phyloP scores from a whole-genome alignment of 257 asterid genomes.

The Solanum tarapatanum region DNA sequence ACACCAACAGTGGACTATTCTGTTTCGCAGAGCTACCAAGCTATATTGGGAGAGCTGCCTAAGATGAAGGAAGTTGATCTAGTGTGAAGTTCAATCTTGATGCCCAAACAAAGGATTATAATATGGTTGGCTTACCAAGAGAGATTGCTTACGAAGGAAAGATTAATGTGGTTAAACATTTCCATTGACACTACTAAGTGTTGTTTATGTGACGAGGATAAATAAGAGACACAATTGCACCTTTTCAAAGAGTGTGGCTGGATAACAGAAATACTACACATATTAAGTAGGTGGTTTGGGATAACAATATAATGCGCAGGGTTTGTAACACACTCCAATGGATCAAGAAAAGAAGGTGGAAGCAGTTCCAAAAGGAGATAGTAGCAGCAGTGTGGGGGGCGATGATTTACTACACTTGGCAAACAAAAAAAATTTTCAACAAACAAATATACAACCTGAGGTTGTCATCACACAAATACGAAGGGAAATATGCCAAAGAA shows the following conservation, averaged over 20 bases:
- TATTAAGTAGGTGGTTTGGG: not conserved
- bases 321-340: not conserved
- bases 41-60: too few relatives aligned
- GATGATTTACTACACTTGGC: not conserved
- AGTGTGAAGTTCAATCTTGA: too few relatives aligned
- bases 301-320: too few relatives aligned
- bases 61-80: too few relatives aligned
- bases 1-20: too few relatives aligned
- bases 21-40: too few relatives aligned
- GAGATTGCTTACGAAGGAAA: too few relatives aligned
- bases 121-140: too few relatives aligned
- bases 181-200: too few relatives aligned
- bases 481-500: not conserved
- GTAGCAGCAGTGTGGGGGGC: not conserved
- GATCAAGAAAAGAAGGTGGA: not conserved
- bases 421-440: not conserved
- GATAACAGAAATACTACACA: not conserved
- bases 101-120: too few relatives aligned
- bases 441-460: not conserved
- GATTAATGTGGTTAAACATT: too few relatives aligned
- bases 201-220: too few relatives aligned
- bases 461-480: not conserved
- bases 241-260: not conserved
- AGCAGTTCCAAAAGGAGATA: not conserved
- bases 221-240: not conserved